Evolutionary conservation across 352 stramenopile genomes (phyloP).

Genomic region (Saprolegnia diclina): DNA sequence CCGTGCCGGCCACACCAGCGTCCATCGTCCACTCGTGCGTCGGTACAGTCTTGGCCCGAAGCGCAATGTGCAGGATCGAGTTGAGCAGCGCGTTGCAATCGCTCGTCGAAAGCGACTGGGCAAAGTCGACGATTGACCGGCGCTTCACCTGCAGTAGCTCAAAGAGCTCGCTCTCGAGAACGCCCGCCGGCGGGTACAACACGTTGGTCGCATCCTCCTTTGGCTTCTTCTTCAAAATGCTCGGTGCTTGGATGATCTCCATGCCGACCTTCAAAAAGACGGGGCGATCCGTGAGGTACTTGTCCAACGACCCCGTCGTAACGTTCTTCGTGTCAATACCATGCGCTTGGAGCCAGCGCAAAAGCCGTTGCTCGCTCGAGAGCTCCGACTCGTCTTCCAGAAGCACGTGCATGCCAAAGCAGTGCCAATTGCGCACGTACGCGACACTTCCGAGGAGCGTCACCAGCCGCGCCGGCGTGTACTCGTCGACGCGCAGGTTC

Average conservation of each 20-base stretch:
- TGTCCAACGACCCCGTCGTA: constrained; percentile 67
- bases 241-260: constrained; percentile 83
- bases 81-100: constrained; percentile 32
- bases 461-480: constrained; percentile 56
- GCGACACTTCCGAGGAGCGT: constrained; percentile 75
- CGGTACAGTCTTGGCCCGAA: constrained; percentile 54
- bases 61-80: constrained; percentile 61
- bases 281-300: constrained; percentile 79
- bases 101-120: constrained; percentile 4
- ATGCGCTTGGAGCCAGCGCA: constrained; percentile 86
- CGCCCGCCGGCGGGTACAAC: constrained; percentile 52
- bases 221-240: constrained; percentile 52
- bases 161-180: constrained; percentile 84
- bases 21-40: constrained; percentile 69
- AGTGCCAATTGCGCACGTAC: constrained; percentile 88
- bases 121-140: constrained; percentile 64
- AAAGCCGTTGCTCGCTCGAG: constrained; percentile 63
- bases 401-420: constrained; percentile 84
- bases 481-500: constrained; percentile 60
- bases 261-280: constrained; percentile 85
- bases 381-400: constrained; percentile 47
- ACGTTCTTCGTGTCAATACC: constrained; percentile 86
- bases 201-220: constrained; percentile 9
- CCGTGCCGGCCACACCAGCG: constrained; percentile 40
- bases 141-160: constrained; percentile 79